A percentile compares a stretch with the other conserved stretches of the same genome.
Conservation (phyloP, 306 rosid genomes). For the Lithocarpus polystachyus region DNA sequence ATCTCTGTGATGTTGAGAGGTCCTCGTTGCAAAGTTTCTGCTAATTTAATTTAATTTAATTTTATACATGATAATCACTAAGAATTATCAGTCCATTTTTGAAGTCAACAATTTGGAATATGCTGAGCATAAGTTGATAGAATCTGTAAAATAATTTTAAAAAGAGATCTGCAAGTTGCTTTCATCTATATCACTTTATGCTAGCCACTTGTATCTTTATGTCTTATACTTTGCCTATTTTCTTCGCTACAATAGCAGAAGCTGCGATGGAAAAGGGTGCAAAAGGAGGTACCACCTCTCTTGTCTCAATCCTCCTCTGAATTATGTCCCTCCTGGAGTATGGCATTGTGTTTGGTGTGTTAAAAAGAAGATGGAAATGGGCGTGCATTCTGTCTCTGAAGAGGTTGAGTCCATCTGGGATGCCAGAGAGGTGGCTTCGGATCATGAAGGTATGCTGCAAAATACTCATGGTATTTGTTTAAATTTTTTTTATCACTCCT, state of each 20-base stretch:
- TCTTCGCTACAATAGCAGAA: slow-evolving; percentile 21
- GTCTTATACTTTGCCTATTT: not conserved
- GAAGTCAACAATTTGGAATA: not conserved
- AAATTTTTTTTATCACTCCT: slow-evolving; percentile 6
- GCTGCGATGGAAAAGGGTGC: slow-evolving; percentile 39
- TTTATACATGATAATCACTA: not conserved
- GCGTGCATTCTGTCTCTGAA: slow-evolving; percentile 37
- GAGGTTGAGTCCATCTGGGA: slow-evolving; percentile 33
- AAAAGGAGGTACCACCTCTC: slow-evolving; percentile 32
- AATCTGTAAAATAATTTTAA: not conserved
- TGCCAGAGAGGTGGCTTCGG: slow-evolving; percentile 24
- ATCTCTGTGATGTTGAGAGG: not conserved
- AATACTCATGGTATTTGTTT: not conserved
- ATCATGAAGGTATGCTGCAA: slow-evolving; percentile 19
- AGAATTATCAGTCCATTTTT: not conserved
- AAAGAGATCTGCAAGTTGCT: not conserved
- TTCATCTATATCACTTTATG: not conserved
- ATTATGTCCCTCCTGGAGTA: slow-evolving; percentile 24
- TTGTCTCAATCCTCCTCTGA: slow-evolving; percentile 43
- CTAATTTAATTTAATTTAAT: not conserved
- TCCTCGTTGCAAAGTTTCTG: not conserved
- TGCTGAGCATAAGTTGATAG: not conserved
- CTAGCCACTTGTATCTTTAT: not conserved
- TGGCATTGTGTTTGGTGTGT: slow-evolving; percentile 38
- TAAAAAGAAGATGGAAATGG: slow-evolving; percentile 27